These are phyloP conservation scores for Pleurotus tuber-regium DNA, from an alignment of 768 basidiomycete genomes.

Conservation along the genomic window DNA sequence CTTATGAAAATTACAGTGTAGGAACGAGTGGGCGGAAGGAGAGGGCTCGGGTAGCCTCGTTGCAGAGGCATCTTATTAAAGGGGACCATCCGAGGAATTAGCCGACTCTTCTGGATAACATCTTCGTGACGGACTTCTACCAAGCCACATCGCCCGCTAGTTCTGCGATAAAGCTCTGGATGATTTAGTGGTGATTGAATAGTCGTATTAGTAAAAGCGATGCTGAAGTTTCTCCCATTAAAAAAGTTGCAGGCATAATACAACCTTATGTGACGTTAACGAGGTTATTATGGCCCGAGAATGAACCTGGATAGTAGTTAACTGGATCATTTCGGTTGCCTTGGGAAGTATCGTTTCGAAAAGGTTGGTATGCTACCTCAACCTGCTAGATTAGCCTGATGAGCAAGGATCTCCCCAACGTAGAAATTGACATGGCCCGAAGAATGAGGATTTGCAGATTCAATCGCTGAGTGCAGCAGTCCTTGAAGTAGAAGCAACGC, in stretches of 20 bases:
- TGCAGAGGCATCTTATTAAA: slow-evolving; percentile 6
- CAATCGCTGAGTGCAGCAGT: too few species aligned
- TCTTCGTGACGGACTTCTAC: neutral
- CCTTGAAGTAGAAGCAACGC: too few species aligned
- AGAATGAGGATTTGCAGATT: neutral
- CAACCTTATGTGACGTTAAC: slow-evolving; percentile 3
- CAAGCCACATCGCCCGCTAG: slow-evolving; percentile 1
- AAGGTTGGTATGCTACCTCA: neutral
- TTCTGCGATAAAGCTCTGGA: neutral
- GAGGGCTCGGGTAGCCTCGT: neutral
- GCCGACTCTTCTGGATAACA: neutral
- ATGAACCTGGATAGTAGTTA: slow-evolving; percentile 1
- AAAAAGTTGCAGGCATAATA: slow-evolving; percentile 4
- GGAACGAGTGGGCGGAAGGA: slow-evolving; percentile 2
- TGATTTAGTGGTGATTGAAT: neutral
- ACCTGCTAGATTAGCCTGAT: neutral
- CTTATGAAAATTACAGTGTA: neutral
- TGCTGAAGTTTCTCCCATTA: slow-evolving; percentile 1
- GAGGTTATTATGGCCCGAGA: slow-evolving; percentile 5
- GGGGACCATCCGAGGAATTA: slow-evolving; percentile 1
- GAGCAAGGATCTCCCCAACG: neutral
- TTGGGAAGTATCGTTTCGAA: neutral
- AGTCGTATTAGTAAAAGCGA: neutral
- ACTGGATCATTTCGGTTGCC: neutral
- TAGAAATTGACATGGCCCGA: neutral